Evolutionary conservation across 768 basidiomycete genomes (phyloP), one percentile per base, ranked within the genome.

Genomic region (Lentinula lateritia): DNA sequence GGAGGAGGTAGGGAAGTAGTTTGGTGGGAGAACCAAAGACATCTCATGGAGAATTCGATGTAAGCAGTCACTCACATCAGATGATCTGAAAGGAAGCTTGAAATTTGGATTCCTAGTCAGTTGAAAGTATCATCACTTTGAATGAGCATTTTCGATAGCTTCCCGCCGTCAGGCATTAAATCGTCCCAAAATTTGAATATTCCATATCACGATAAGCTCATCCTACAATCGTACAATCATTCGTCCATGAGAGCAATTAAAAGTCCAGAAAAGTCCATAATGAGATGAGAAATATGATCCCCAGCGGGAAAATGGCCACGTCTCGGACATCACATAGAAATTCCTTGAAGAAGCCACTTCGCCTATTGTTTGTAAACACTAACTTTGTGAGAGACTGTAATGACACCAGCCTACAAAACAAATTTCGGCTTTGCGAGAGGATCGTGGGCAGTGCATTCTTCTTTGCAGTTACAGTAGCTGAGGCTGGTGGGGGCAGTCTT

Each of bases 241-340:
- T 32, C 28, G 35, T 32, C 6, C 23, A 6, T 3, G 20, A 20
- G 2, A 35, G 16, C 36, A 45, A 6, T 58, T 15, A 59, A 35
- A 38, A n/a, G 46, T 63, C 62, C 39, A 62, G 54, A 39, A 68
- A 70, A 59, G 70, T 69, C 76, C 74, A 78, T 66, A 71, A 69
- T 6, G 76, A 75, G 50, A 78, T 70, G 23, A 75, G 15, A n/a
- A 71, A 65, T 65, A 83, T 80, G 16, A 77, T 61, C 48, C 66
- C 67, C 9, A 83, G 52, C 10, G 81, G 80, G 60, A 78, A 77
- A 16, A 76, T 50, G 6, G 80, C 78, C 53, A 82, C 69, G 64
- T 79, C 76, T 66, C 74, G 69, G 18, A 75, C 65, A 66, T 82
- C 81, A 8, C 68, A 71, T 50, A 80, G n/a, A 45, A 72, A 72